Percentiles rank a stretch among this genome's conserved stretches.
phyloP scores from a whole-genome alignment of 495 filamentous ascomycete genomes.

The Diplogelasinospora grovesii region DNA sequence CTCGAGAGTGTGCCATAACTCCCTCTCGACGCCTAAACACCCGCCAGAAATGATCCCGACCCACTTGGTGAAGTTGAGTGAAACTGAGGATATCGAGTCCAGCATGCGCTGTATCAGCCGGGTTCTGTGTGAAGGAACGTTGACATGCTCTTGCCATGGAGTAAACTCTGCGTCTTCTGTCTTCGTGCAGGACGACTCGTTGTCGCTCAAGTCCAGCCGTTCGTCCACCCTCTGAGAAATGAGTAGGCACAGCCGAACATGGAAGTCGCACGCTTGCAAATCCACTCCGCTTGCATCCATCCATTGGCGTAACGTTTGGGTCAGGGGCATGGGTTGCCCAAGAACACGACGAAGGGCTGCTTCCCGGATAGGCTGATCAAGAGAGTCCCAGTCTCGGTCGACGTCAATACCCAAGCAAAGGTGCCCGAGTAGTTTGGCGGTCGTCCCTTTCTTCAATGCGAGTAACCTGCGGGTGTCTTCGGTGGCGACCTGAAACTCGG shows the following conservation, averaged over 20 bases:
- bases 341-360: constrained; percentile 13
- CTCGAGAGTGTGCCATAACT: constrained; percentile 18
- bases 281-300: not conserved
- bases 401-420: constrained; percentile 16
- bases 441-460: constrained; percentile 2
- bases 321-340: not conserved
- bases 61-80: constrained; percentile 14
- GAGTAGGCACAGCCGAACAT: constrained; percentile 6
- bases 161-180: too few species aligned
- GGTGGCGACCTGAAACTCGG: constrained; percentile 12
- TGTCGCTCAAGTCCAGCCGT: too few species aligned
- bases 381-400: constrained; percentile 11
- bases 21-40: constrained; percentile 18
- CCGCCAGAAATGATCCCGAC: constrained; percentile 19
- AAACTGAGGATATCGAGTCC: not conserved
- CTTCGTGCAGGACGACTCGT: too few species aligned
- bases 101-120: constrained; percentile 4
- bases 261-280: constrained; percentile 12
- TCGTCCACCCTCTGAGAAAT: constrained; percentile 4
- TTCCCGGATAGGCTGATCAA: constrained; percentile 6
- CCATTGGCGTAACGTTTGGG: constrained; percentile 3
- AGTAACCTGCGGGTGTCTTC: constrained; percentile 2
- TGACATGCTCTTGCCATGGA: too few species aligned
- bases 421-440: constrained; percentile 9
- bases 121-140: too few species aligned